Conservation (phyloP, 1,139 yeast species). For the Suhomyces choctaworum region DNA sequence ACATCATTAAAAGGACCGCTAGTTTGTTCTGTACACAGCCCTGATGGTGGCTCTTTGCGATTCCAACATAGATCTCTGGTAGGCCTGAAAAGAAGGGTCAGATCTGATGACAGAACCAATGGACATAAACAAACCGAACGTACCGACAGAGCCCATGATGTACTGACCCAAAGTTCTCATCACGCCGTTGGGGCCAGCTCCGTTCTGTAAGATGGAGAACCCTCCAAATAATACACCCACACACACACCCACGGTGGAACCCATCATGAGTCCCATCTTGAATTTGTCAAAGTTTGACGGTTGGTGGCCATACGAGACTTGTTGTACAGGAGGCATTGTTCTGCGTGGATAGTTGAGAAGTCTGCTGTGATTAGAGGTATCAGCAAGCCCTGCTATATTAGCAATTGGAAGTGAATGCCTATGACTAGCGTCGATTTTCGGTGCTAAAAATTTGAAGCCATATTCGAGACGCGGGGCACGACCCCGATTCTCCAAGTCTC, state of each 20-base stretch:
- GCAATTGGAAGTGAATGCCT: neutral
- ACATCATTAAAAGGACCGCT: conserved; percentile 1
- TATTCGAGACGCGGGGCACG: conserved; percentile 8
- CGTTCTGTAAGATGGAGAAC: conserved; percentile 83
- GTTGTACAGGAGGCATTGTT: conserved; percentile 83
- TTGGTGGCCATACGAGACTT: conserved; percentile 67
- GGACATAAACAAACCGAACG: conserved; percentile 95
- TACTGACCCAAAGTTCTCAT: conserved; percentile 96
- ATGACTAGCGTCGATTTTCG: conserved; percentile 1
- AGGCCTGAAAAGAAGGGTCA: conserved; percentile 50
- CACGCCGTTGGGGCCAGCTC: conserved; percentile 98
- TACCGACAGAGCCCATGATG: conserved; percentile 95
- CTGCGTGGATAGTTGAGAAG: no score
- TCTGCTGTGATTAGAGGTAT: no score
- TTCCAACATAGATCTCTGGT: conserved; percentile 39
- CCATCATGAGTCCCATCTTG: conserved; percentile 98
- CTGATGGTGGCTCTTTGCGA: conserved; percentile 40
- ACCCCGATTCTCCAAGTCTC: conserved; percentile 5
- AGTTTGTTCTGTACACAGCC: conserved; percentile 24
- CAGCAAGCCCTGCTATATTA: no score
- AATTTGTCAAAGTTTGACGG: conserved; percentile 93
- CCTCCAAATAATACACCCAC: conserved; percentile 96
- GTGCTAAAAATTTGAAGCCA: conserved; percentile 6
- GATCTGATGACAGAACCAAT: conserved; percentile 92
- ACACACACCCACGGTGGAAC: conserved; percentile 92